Base-by-base conservation (phyloP, 495 filamentous ascomycete genomes). In the Podospora pseudopauciseta region DNA sequence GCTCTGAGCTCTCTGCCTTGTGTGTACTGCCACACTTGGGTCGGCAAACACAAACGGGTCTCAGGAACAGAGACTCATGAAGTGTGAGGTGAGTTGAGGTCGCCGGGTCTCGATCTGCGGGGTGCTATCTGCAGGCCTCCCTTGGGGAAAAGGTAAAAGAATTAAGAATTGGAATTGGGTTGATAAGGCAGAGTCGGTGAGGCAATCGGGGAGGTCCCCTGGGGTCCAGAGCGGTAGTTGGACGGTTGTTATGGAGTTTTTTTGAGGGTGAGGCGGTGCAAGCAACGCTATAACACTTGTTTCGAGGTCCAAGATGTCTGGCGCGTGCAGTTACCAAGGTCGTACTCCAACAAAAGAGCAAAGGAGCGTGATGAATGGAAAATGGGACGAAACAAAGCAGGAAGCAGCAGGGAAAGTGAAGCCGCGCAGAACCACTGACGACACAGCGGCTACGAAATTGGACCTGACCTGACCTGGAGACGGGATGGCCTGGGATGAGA, bases 21-120 rank as follows among this genome's bases (percentile, higher is more conserved):
- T 68, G 65, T 32, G 30, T 32, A 32, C 69, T 65, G 69, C 69
- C 66, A 71, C 69, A 30, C 19, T 68, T 18, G 62, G 39, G 16
- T 65, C 62, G 18, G 19, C 30, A 67, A 67, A 26, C 2, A 53
- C 23, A 28, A 28, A 20, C 18, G 27, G 60, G 60, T 62, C 60
- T 28, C 53, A 60, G 27, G 60, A 39, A 57, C 65, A 56, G 64
- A 64, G 32, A 18, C 5, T 63, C 66, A 66, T 71, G 28, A 1
- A 23, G 23, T 23, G 23, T 23, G 23, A 23, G 23, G 23, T 23
- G 49, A 63, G 65, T 32, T 63, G 49, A 63, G 65, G 54, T 63
- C 53, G 63, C 64, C 65, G 27, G 65, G 56, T 61, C 59, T 61
- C 6, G 59, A 23, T 57, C 18, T n/a, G 54, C 18, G 18, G 54